Conservation (phyloP, 1,284 basidiomycete genomes). For the Apiotrichum sp. region DNA sequence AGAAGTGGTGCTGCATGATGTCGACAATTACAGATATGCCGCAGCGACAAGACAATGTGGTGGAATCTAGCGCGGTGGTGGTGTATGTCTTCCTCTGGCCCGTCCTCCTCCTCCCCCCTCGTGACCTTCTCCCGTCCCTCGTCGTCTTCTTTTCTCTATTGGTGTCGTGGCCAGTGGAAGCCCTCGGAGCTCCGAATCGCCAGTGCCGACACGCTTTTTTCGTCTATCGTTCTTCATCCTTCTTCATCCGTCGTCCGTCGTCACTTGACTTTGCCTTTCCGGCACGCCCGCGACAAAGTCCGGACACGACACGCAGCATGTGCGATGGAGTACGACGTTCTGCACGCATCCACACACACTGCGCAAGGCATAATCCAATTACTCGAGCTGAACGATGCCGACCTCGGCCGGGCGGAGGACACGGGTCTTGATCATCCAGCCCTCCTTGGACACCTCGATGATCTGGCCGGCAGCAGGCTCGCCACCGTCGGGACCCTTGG, state of each 20-base stretch:
- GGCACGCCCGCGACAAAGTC: too few relatives aligned
- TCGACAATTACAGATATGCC: neutral
- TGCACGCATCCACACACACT: too few relatives aligned
- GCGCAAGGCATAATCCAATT: constrained; percentile 3
- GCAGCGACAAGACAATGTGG: neutral
- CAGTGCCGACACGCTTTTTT: too few relatives aligned
- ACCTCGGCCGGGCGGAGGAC: constrained; percentile 93
- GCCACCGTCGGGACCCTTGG: constrained; percentile 55
- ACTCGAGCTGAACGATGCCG: constrained; percentile 65
- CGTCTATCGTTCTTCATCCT: too few relatives aligned
- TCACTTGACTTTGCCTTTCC: too few relatives aligned
- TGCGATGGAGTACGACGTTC: neutral
- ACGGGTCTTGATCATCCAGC: constrained; percentile 87
- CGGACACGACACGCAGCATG: too few relatives aligned
- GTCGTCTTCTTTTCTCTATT: too few relatives aligned
- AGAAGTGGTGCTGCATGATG: constrained; percentile 13
- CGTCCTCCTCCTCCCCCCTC: neutral
- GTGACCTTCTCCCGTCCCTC: too few relatives aligned
- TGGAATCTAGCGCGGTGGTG: neutral
- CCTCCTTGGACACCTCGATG: constrained; percentile 83
- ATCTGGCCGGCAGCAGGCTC: constrained; percentile 70
- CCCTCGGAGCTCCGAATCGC: too few relatives aligned
- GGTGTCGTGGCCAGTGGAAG: too few relatives aligned
- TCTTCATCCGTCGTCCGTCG: too few relatives aligned
- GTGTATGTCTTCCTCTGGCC: neutral